Evolutionary conservation across 441 rosid species (phyloP).

Genomic region (Breynia disticha): DNA sequence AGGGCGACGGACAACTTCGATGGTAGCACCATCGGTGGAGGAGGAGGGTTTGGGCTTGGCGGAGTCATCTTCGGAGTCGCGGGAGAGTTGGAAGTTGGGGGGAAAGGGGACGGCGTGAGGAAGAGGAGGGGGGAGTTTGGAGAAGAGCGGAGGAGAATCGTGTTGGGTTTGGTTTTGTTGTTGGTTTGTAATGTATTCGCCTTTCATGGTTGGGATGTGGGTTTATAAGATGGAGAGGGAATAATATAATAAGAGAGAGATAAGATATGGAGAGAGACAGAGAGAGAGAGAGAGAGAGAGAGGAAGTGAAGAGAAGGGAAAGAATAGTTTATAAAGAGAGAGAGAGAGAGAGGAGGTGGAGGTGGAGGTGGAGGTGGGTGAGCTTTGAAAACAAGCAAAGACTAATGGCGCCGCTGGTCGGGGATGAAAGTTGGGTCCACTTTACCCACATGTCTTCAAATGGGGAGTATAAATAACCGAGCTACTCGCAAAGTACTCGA

Average conservation of each 20-base stretch:
- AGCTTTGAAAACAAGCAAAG: slow-evolving; percentile 29
- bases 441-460: neutral
- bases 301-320: neutral
- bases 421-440: slow-evolving; percentile 12
- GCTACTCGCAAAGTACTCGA: too few species aligned
- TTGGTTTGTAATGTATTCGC: slow-evolving; percentile 42
- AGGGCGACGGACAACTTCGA: slow-evolving; percentile 57
- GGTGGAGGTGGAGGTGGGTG: slow-evolving; percentile 15
- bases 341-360: neutral
- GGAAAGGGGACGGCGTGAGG: slow-evolving; percentile 28
- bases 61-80: slow-evolving; percentile 26
- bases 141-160: slow-evolving; percentile 15
- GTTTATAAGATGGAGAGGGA: neutral
- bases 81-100: slow-evolving; percentile 40
- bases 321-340: too few species aligned
- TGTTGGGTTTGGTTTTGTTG: slow-evolving; percentile 14
- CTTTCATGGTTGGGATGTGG: slow-evolving; percentile 33
- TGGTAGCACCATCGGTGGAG: slow-evolving; percentile 44
- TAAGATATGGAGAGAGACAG: neutral
- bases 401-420: slow-evolving; percentile 28
- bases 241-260: neutral
- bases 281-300: neutral
- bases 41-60: slow-evolving; percentile 1
- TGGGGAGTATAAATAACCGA: too few species aligned
- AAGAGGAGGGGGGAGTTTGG: slow-evolving; percentile 14